A percentile compares a stretch with the other conserved stretches of the same genome.
Conservation (phyloP, 768 basidiomycete species). For the Russula foetens region DNA sequence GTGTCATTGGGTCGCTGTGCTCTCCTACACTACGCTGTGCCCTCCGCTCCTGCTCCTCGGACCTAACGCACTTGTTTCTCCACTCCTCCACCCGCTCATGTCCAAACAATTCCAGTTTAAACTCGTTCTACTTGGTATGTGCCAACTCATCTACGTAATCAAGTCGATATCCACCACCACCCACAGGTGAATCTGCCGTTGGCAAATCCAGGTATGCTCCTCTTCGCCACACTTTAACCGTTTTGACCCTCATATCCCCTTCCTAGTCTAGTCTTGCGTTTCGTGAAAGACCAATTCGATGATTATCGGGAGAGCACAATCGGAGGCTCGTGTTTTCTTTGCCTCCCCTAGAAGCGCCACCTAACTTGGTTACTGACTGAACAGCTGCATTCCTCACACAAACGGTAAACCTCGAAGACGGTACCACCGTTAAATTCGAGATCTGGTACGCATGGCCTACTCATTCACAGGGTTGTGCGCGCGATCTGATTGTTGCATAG, state of each 20-base stretch:
- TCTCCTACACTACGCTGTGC: not conserved
- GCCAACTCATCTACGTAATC: not conserved
- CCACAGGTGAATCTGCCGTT: slow-evolving; percentile 89
- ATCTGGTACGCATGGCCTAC: slow-evolving; percentile 62
- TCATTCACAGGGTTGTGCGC: not conserved
- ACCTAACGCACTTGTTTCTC: not conserved
- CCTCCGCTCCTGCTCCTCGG: not conserved
- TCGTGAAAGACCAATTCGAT: slow-evolving; percentile 95
- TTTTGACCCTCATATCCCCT: slow-evolving; percentile 24
- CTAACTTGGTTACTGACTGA: slow-evolving; percentile 11
- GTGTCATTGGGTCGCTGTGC: not conserved
- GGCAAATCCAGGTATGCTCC: slow-evolving; percentile 83
- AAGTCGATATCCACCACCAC: not conserved
- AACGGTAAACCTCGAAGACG: slow-evolving; percentile 84
- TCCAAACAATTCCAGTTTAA: slow-evolving; percentile 94
- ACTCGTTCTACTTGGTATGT: slow-evolving; percentile 86
- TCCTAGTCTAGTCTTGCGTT: slow-evolving; percentile 80
- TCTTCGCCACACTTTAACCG: slow-evolving; percentile 15
- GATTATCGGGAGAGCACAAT: slow-evolving; percentile 95
- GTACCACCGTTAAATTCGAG: slow-evolving; percentile 94
- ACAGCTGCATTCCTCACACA: slow-evolving; percentile 97
- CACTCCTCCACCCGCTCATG: slow-evolving; percentile 42
- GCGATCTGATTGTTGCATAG: slow-evolving; percentile 30
- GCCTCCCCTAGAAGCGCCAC: slow-evolving; percentile 8
- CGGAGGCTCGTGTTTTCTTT: slow-evolving; percentile 46